Percentiles rank a stretch among this genome's conserved stretches.
Conservation (phyloP, 495 filamentous ascomycete species). For the Astrothelium macrocarpum region DNA sequence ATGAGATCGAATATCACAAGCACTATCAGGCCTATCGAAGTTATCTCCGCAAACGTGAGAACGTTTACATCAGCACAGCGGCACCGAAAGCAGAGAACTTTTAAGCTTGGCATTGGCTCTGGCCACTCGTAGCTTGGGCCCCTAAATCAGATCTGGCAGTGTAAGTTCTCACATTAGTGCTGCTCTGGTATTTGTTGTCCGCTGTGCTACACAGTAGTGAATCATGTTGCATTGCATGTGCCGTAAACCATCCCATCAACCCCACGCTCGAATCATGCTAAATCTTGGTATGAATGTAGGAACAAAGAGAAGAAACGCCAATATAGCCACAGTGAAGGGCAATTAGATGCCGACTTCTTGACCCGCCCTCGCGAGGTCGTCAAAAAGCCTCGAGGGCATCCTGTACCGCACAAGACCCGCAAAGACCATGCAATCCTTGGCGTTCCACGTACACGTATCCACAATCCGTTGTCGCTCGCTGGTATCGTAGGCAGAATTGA, state of each 20-base stretch:
- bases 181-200: neutral
- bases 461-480: slow-evolving; percentile 59
- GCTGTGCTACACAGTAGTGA: neutral
- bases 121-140: too few relatives aligned
- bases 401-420: slow-evolving; percentile 89
- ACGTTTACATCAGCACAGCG: too few relatives aligned
- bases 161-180: neutral
- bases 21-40: too few relatives aligned
- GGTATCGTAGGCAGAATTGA: slow-evolving; percentile 56
- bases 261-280: neutral
- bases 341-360: slow-evolving; percentile 53
- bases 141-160: too few relatives aligned
- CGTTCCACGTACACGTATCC: slow-evolving; percentile 61
- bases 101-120: too few relatives aligned
- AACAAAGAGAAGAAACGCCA: neutral
- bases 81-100: too few relatives aligned
- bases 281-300: neutral
- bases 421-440: slow-evolving; percentile 85
- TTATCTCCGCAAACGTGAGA: too few relatives aligned
- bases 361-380: slow-evolving; percentile 67
- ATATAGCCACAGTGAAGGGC: neutral
- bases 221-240: neutral
- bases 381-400: slow-evolving; percentile 64
- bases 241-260: neutral
- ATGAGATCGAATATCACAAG: too few relatives aligned